Conservation (phyloP, 2,329 filamentous ascomycete species). For the Aotearoamyces nothofagi region DNA sequence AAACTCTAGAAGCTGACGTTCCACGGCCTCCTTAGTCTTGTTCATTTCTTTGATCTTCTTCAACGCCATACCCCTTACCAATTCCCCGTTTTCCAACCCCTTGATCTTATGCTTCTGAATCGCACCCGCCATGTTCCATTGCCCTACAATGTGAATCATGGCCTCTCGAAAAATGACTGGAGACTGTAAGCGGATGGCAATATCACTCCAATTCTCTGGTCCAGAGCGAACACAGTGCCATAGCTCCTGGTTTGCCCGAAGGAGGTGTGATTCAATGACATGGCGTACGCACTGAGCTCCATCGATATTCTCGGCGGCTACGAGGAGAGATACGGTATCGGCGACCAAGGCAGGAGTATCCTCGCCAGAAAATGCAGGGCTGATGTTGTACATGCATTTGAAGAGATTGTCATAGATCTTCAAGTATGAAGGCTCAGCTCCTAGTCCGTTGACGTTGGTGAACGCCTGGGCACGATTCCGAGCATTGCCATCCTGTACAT, state of each 20-base stretch:
- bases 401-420: slow-evolving; percentile 17
- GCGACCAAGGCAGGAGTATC: slow-evolving; percentile 5
- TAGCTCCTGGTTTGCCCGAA: slow-evolving; percentile 12
- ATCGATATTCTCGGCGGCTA: slow-evolving; percentile 9
- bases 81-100: not conserved
- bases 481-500: too few relatives aligned
- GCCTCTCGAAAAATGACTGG: slow-evolving; percentile 16
- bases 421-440: slow-evolving; percentile 5
- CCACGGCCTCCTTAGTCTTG: slow-evolving; percentile 8
- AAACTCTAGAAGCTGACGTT: not conserved
- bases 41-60: slow-evolving; percentile 11
- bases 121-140: slow-evolving; percentile 7
- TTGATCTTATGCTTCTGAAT: slow-evolving; percentile 7
- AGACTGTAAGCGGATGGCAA: slow-evolving; percentile 12
- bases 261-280: slow-evolving; percentile 12
- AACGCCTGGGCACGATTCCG: slow-evolving; percentile 1
- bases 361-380: slow-evolving; percentile 5
- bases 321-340: slow-evolving; percentile 10
- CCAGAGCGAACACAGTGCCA: slow-evolving; percentile 10
- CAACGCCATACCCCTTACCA: slow-evolving; percentile 7
- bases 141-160: slow-evolving; percentile 14
- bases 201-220: slow-evolving; percentile 12
- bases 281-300: slow-evolving; percentile 8
- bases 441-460: slow-evolving; percentile 6
- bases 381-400: slow-evolving; percentile 10